Evolutionary conservation across 345 rosid genomes (phyloP).

Genomic region (Bruguiera sexangula): DNA sequence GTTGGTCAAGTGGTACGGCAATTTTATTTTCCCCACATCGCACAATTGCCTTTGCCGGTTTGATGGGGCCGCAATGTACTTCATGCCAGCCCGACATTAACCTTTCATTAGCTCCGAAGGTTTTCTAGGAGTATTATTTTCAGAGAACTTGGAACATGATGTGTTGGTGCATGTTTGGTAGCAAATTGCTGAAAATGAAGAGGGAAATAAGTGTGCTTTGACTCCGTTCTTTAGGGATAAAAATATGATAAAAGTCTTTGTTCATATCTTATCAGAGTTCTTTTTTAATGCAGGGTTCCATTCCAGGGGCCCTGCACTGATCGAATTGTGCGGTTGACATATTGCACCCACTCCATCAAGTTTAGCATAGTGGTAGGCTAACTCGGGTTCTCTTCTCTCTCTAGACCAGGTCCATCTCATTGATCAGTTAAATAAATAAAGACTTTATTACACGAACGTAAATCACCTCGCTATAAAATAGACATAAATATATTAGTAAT

Average conservation of each 20-base stretch:
- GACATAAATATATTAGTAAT: no score
- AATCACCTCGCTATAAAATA: no score
- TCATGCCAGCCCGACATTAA: constrained; percentile 20
- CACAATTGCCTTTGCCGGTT: background rate
- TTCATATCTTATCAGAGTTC: constrained; percentile 1
- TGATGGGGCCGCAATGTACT: constrained; percentile 18
- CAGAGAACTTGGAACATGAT: background rate
- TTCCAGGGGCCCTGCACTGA: constrained; percentile 8
- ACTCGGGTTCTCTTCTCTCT: no score
- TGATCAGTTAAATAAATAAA: no score
- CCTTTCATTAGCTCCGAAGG: constrained; percentile 31
- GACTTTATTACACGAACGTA: no score
- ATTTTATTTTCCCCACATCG: constrained; percentile 3
- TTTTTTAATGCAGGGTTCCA: background rate
- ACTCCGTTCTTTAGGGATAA: background rate
- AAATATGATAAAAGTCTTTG: background rate
- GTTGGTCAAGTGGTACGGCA: constrained; percentile 13
- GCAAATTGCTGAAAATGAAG: constrained; percentile 14
- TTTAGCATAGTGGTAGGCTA: no score
- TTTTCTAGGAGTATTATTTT: constrained; percentile 21
- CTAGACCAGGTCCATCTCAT: no score
- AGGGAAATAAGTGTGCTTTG: background rate
- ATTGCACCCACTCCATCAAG: no score
- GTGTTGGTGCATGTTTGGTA: constrained; percentile 13
- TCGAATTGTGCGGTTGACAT: constrained; percentile 7